Conservation (phyloP, 169 alveolate species). For the Plasmodium cynomolgi region DNA sequence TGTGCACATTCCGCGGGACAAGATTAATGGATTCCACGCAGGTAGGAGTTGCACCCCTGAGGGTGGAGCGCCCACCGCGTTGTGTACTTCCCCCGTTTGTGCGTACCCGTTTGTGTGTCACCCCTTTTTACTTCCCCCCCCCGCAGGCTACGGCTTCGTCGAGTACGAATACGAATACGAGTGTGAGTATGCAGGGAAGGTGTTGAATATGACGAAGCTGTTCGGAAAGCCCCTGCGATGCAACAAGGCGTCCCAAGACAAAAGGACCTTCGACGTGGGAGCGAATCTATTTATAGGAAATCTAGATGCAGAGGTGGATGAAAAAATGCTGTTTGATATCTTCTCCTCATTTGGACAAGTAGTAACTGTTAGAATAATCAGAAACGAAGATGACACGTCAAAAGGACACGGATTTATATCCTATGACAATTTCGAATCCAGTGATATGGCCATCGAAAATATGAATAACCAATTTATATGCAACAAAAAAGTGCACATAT, state of each 20-base stretch:
- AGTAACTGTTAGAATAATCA: slow-evolving; percentile 90
- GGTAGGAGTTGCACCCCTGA: slow-evolving; percentile 48
- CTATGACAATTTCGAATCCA: slow-evolving; percentile 97
- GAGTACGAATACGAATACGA: slow-evolving; percentile 97
- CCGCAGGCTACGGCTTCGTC: slow-evolving; percentile 97
- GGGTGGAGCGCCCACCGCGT: not conserved
- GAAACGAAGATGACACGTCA: slow-evolving; percentile 93
- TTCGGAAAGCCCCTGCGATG: slow-evolving; percentile 97
- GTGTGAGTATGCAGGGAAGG: slow-evolving; percentile 98
- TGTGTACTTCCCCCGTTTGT: not conserved
- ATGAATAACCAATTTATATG: slow-evolving; percentile 97
- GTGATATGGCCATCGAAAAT: slow-evolving; percentile 98
- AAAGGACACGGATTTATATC: slow-evolving; percentile 97
- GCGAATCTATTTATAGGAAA: slow-evolving; percentile 99
- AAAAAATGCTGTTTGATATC: slow-evolving; percentile 95
- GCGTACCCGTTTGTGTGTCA: not conserved
- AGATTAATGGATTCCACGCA: slow-evolving; percentile 85
- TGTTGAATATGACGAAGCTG: slow-evolving; percentile 97
- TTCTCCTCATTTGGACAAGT: slow-evolving; percentile 98
- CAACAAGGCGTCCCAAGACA: slow-evolving; percentile 98
- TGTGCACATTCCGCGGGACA: slow-evolving; percentile 98
- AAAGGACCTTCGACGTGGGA: slow-evolving; percentile 96
- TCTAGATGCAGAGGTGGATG: slow-evolving; percentile 97
- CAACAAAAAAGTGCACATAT: slow-evolving; percentile 96
- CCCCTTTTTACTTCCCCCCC: not conserved